Percentiles rank a stretch among this genome's conserved stretches.
These are phyloP conservation scores for Fusarium sp. DNA, from an alignment of 2,329 filamentous ascomycete species.

Conservation along the genomic window DNA sequence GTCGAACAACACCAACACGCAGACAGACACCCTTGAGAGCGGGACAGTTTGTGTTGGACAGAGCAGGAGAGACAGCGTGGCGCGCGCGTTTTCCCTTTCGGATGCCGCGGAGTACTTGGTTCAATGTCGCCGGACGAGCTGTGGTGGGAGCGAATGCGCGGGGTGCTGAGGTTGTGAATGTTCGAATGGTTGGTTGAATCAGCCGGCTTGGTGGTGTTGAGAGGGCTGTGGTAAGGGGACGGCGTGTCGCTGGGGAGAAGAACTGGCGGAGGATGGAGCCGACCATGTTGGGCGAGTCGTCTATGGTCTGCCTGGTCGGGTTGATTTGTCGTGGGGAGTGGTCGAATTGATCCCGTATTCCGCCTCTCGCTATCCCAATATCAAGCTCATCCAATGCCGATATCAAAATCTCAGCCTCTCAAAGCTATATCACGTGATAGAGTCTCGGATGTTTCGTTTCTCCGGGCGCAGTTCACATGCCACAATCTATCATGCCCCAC, in stretches of 20 bases:
- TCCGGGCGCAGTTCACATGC: conserved; percentile 38
- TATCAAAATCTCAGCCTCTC: conserved; percentile 41
- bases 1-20: conserved; percentile 91
- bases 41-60: conserved; percentile 74
- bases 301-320: not conserved
- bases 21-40: conserved; percentile 96
- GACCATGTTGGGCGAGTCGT: conserved; percentile 46
- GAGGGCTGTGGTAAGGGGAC: conserved; percentile 37
- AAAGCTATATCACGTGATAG: conserved; percentile 18
- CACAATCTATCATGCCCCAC: not conserved
- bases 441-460: not conserved
- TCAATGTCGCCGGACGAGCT: conserved; percentile 69
- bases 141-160: conserved; percentile 54
- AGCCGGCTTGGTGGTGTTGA: conserved; percentile 26
- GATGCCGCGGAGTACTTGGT: conserved; percentile 79
- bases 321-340: not conserved
- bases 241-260: conserved; percentile 46
- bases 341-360: conserved; percentile 25
- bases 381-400: conserved; percentile 20
- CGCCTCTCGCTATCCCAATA: conserved; percentile 16
- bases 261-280: conserved; percentile 49
- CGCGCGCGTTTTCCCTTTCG: conserved; percentile 82
- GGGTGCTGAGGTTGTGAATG: conserved; percentile 41
- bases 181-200: conserved; percentile 45
- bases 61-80: conserved; percentile 87